A percentile compares a stretch with the other conserved stretches of the same genome.
phyloP scores from a whole-genome alignment of 2,329 filamentous ascomycete species.

The Aspergillus ochraceoroseus region DNA sequence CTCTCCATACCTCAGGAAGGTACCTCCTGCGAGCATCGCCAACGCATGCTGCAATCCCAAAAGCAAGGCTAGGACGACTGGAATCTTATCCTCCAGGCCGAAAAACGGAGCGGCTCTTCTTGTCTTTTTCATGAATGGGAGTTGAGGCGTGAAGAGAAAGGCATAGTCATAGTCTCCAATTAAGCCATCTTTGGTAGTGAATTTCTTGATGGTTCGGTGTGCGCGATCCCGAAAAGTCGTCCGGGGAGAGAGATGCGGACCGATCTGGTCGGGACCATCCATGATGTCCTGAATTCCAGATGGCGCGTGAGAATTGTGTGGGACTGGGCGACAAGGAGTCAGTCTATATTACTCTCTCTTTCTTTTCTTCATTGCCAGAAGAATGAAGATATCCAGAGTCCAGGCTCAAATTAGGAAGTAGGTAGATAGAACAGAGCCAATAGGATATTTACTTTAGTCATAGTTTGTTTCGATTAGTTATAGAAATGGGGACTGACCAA shows the following conservation, averaged over 20 bases:
- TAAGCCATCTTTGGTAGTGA: conserved; percentile 61
- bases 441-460: too few species aligned
- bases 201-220: conserved; percentile 33
- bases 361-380: too few species aligned
- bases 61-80: conserved; percentile 60
- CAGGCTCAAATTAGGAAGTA: too few species aligned
- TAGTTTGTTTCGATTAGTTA: too few species aligned
- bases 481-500: too few species aligned
- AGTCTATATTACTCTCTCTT: too few species aligned
- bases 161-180: conserved; percentile 85
- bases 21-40: conserved; percentile 57
- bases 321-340: too few species aligned
- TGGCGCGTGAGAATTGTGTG: neutral
- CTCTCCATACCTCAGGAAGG: too few species aligned
- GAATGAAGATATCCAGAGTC: too few species aligned
- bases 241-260: conserved; percentile 38
- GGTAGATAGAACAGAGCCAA: too few species aligned
- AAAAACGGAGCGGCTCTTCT: conserved; percentile 62
- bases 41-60: conserved; percentile 66
- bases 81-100: conserved; percentile 63
- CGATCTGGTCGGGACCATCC: conserved; percentile 43
- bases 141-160: conserved; percentile 74
- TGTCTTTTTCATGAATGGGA: conserved; percentile 72
- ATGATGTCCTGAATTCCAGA: conserved; percentile 11
- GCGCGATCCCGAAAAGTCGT: conserved; percentile 35